Base-by-base conservation (phyloP, 495 filamentous ascomycete genomes). In the Cladorrhinum samala region DNA sequence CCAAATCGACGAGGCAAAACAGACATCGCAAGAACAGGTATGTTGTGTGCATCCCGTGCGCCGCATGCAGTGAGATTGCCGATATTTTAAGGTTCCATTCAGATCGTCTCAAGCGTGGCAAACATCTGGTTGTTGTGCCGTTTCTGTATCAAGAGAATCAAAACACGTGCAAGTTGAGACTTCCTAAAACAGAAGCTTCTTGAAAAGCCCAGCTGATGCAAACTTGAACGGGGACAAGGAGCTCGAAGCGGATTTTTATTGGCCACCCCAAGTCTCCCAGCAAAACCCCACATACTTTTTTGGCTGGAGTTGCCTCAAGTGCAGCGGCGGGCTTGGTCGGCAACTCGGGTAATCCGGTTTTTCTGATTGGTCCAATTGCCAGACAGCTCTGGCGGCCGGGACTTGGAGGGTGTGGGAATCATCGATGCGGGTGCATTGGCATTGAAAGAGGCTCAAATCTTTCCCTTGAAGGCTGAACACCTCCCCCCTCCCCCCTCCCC, bases 301-400 rank as follows among this genome's bases (percentile, higher is more conserved):
- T 46, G 43, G n/a, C 24, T 50, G 13, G 36, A 25, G 27, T 1
- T 11, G 23, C 27, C 50, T n/a, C n/a, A n/a, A n/a, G n/a, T n/a
- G n/a, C n/a, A n/a, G n/a, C n/a, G n/a, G 58, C 53, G 56, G 55
- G 47, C 56, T 45, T 49, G 48, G 53, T 60, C 62, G 64, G 64
- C 59, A 67, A 65, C 59, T 65, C 64, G 64, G 62, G 57, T 67
- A 63, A 67, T 63, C 40, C 51, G 42, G 43, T 13, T 2, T 13
- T 37, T 19, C 41, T 65, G 62, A 67, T 67, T 65, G 62, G 62
- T 20, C 27, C 13, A 41, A 24, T 5, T 0, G 53, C 23, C 25
- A 52, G 7, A 20, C 55, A 55, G 54, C 50, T 50, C 33, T 56
- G 46, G 50, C 36, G 58, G 45, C 36, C 50, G 59, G 59, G 62